phyloP scores from a whole-genome alignment of 2,329 filamentous ascomycete species.

The Paramyrothecium roridum region DNA sequence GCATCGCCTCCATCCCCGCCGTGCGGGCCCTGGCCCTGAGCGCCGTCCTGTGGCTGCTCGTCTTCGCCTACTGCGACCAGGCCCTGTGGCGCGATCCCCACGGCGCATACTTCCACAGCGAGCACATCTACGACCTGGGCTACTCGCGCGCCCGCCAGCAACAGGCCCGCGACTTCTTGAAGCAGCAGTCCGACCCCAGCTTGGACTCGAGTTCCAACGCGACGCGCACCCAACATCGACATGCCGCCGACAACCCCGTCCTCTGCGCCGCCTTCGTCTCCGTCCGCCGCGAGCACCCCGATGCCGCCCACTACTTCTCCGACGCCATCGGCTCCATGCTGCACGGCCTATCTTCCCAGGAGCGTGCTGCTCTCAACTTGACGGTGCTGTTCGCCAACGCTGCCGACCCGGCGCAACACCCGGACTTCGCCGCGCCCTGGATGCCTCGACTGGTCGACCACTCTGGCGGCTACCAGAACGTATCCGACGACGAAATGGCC shows the following conservation, averaged over 20 bases:
- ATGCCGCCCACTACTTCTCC: not conserved
- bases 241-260: not conserved
- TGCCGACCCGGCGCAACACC: constrained; percentile 2
- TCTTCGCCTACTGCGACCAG: constrained; percentile 1
- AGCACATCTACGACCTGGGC: constrained; percentile 1
- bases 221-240: not conserved
- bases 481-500: not conserved
- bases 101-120: constrained; percentile 5
- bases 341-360: constrained; percentile 1
- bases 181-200: not conserved
- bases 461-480: not conserved
- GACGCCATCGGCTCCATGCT: constrained; percentile 1
- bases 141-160: constrained; percentile 2
- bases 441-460: not conserved
- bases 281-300: constrained; percentile 1
- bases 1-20: not conserved
- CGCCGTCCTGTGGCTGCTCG: not conserved
- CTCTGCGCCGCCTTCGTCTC: constrained; percentile 2
- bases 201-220: not conserved
- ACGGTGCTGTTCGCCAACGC: constrained; percentile 3
- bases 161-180: not conserved
- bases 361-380: constrained; percentile 1
- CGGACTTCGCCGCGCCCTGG: not conserved
- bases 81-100: constrained; percentile 5
- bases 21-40: not conserved